These are phyloP conservation scores for Amanita thiersii DNA, from an alignment of 768 basidiomycete genomes.

Conservation along the genomic window DNA sequence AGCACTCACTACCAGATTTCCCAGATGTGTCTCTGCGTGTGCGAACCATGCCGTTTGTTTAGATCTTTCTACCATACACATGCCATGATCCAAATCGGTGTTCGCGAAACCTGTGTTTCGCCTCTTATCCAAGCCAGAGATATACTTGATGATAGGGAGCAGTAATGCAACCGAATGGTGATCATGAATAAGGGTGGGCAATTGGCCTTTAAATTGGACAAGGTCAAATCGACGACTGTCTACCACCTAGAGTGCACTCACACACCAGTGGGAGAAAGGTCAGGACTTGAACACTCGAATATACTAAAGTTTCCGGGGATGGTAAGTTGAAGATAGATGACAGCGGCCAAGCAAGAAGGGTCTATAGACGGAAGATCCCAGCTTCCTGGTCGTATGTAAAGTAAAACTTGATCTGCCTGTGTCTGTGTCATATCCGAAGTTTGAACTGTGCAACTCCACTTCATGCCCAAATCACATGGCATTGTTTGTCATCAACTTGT, in stretches of 20 bases:
- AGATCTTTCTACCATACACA: constrained; percentile 40
- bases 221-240: constrained; percentile 10
- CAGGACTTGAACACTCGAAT: constrained; percentile 56
- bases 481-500: background rate
- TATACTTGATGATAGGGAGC: constrained; percentile 57
- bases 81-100: constrained; percentile 38
- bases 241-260: constrained; percentile 13
- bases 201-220: constrained; percentile 39
- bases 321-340: constrained; percentile 60
- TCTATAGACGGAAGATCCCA: constrained; percentile 65
- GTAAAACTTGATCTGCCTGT: constrained; percentile 18
- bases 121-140: constrained; percentile 38
- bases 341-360: constrained; percentile 52
- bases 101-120: constrained; percentile 20
- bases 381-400: constrained; percentile 66
- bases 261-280: constrained; percentile 67
- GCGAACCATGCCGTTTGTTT: constrained; percentile 54
- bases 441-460: background rate
- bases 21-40: constrained; percentile 58
- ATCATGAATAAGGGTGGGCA: constrained; percentile 64
- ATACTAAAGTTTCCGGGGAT: constrained; percentile 64
- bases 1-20: constrained; percentile 59
- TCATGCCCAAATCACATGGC: background rate
- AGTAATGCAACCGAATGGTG: constrained; percentile 41
- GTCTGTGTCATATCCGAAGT: background rate